Evolutionary conservation across 305 asterid species (phyloP), one percentile per base, ranked within the genome.

Genomic region (Fraxinus dipetala): DNA sequence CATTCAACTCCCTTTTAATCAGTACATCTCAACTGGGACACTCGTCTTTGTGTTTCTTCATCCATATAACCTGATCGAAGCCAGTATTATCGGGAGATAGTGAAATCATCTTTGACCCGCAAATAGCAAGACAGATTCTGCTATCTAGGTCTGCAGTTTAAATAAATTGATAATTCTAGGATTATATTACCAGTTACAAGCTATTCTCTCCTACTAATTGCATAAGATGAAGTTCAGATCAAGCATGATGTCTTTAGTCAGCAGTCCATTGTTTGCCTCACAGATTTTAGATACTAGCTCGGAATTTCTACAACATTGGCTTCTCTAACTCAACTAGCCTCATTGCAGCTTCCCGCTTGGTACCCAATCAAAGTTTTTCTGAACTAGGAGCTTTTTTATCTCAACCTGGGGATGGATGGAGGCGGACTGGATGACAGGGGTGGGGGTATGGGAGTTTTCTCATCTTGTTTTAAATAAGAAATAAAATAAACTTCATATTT

Each of bases 261-360:
- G 77, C 35, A 72, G 77, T 34, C 48, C 77, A 72, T 6, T 72
- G 9, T 16, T 51, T 32, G 30, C 45, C 77, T 72, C 18, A 3
- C 36, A 70, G 75, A 70, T 70, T 61, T 30, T 70, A 70, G 43
- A 16, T 70, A 70, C 43, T 70, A 70, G 75, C 38, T 30, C 75
- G 14, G 34, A 69, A 30, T 11, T 69, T 69, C 22, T 31, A 69
- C 76, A 16, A 72, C 11, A 72, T 34, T 16, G 22, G 43, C 45
- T 16, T 18, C 76, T 72, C 76, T 72, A 6, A 6, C 73, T 65
- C 74, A 72, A 72, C 48, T 72, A 72, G 40, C 43, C 75, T 70
- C 75, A 70, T 61, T 70, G 75, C 40, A 70, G 75, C 75, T 32
- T 70, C 22, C 43, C 13, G 1, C 40, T 30, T 16, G 22, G 43